Base-by-base conservation (phyloP, 2,329 filamentous ascomycete genomes). In the Colletotrichum magnum region DNA sequence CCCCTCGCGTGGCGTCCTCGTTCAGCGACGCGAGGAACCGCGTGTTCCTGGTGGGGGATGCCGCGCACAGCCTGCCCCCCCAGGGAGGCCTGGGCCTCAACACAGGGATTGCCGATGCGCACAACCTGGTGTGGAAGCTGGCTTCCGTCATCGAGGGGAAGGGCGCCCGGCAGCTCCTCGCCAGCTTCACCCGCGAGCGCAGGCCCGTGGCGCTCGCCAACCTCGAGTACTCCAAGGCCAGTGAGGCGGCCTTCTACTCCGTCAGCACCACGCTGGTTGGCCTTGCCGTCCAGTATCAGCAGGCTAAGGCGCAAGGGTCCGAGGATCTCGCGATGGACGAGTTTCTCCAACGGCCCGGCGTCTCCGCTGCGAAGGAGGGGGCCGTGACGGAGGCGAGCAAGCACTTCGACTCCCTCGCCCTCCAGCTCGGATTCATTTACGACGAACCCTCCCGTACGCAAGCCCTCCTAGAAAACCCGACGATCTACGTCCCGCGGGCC, bases 81-180 rank as follows among this genome's bases (percentile, higher is more conserved):
- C 86, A 87, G 9, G 87, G 87, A 0, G 88, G 87, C 0, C 87
- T 89, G 71, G 88, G 88, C 0, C 81, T 89, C 72, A 90, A 90
- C 72, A 89, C 87, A 0, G 87, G 88, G 4, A 82, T 89, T 39
- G 83, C 85, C 6, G 87, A 89, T 73, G 86, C 87, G 0, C 85
- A 88, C 32, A 86, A 85, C 51, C 74, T 89, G 1, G 83, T 82
- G 9, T 89, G 87, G 87, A 87, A 88, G 43, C 73, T 68, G 13
- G 60, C 39, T 24, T 15, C 59, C 39, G 13, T 48, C 21, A 53
- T 68, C 7, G 24, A 58, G 12, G 53, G 53, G 2, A 64, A 52
- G 53, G 53, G 64, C 24, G 41, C 51, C 24, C 26, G n/a, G 21
- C 10, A 15, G 16, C 52, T 68, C 26, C 64, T 64, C 10, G 6